Evolutionary conservation across 2,329 filamentous ascomycete species (phyloP).

Genomic region (Mollisiaceae sp.): DNA sequence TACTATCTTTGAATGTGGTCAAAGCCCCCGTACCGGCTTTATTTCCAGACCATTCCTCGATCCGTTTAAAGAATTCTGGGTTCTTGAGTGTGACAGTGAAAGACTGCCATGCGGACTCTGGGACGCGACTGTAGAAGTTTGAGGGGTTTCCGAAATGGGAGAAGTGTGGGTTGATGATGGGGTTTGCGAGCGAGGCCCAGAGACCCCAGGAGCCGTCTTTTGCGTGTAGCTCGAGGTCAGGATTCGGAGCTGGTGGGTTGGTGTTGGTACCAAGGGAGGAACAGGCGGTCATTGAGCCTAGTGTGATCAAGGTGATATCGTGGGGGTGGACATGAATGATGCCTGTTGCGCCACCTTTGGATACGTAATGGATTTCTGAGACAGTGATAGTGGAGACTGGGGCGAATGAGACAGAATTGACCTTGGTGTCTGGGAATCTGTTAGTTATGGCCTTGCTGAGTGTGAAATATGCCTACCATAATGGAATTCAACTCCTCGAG

Average conservation of each 20-base stretch:
- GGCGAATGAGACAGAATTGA: slow-evolving; percentile 23
- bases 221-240: slow-evolving; percentile 34
- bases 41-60: slow-evolving; percentile 42
- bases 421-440: slow-evolving; percentile 24
- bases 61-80: slow-evolving; percentile 40
- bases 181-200: slow-evolving; percentile 47
- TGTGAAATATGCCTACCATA: slow-evolving; percentile 31
- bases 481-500: slow-evolving; percentile 42
- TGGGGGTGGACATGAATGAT: slow-evolving; percentile 33
- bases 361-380: slow-evolving; percentile 24
- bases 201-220: slow-evolving; percentile 49
- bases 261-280: slow-evolving; percentile 45
- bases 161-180: slow-evolving; percentile 36
- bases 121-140: slow-evolving; percentile 47
- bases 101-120: slow-evolving; percentile 47
- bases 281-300: slow-evolving; percentile 47
- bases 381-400: slow-evolving; percentile 19
- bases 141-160: slow-evolving; percentile 47
- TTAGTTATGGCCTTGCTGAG: slow-evolving; percentile 4
- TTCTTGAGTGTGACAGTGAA: slow-evolving; percentile 49
- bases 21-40: slow-evolving; percentile 44
- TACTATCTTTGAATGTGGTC: slow-evolving; percentile 47
- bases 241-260: slow-evolving; percentile 35
- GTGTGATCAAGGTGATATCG: slow-evolving; percentile 48
- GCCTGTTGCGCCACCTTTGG: slow-evolving; percentile 16